A percentile compares a stretch with the other conserved stretches of the same genome.
These are phyloP conservation scores for Arthroderma sp. DNA, from an alignment of 2,329 filamentous ascomycete species.

Conservation along the genomic window DNA sequence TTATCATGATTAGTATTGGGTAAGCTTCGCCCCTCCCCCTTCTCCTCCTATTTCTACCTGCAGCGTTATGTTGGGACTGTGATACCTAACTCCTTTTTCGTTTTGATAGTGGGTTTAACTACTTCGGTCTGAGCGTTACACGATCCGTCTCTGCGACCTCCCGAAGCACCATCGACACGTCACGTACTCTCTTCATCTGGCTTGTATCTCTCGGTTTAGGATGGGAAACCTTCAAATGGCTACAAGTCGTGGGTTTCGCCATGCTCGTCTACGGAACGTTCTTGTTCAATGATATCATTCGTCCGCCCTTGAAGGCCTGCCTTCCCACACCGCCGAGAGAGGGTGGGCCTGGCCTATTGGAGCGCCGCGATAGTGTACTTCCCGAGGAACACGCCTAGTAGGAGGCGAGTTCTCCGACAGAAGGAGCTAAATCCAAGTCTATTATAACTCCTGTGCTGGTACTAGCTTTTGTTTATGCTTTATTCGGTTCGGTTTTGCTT, in stretches of 20 bases:
- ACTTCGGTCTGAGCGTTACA: slow-evolving; percentile 91
- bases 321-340: slow-evolving; percentile 39
- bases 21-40: slow-evolving; percentile 34
- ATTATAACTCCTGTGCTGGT: too few species aligned
- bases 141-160: slow-evolving; percentile 81
- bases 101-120: slow-evolving; percentile 74
- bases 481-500: too few species aligned
- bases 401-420: too few species aligned
- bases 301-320: slow-evolving; percentile 60
- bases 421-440: too few species aligned
- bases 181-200: slow-evolving; percentile 96
- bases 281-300: slow-evolving; percentile 87
- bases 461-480: too few species aligned
- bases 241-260: slow-evolving; percentile 80
- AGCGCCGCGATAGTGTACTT: slow-evolving; percentile 40
- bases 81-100: neutral
- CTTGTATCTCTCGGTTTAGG: slow-evolving; percentile 81
- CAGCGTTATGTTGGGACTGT: too few species aligned
- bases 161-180: slow-evolving; percentile 92
- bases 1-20: slow-evolving; percentile 98
- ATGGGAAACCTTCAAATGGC: slow-evolving; percentile 96
- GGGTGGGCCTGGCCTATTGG: neutral
- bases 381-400: slow-evolving; percentile 53
- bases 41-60: too few species aligned
- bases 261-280: slow-evolving; percentile 94